Base-by-base conservation (phyloP, 148 eudicot species). In the Nepenthes gracilis region DNA sequence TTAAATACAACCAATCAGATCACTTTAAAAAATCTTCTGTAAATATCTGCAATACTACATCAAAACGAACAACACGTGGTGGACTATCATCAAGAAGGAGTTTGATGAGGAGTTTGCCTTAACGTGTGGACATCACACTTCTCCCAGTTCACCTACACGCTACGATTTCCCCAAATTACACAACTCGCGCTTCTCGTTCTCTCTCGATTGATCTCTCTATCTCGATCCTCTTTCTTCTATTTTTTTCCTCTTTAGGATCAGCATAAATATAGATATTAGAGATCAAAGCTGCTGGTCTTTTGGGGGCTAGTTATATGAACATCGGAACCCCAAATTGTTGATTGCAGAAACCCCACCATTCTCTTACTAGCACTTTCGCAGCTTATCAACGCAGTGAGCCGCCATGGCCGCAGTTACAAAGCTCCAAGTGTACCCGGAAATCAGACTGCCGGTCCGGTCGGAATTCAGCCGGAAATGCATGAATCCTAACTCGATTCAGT, bases 111-210 rank as follows among this genome's bases (percentile, higher is more conserved):
- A 0, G 61, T 73, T 73, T 75, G 71, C 83, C 32, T 43, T 76
- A 88, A 86, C 98, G 98, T 88, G 96, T 88, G 98, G 98, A 68
- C 83, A 78, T 88, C 98, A 82, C 98, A 76, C 91, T 82, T 64
- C 58, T 69, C 69, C 54, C 51, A 60, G 49, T 50, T 12, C 67
- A n/a, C 55, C 36, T 13, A 36, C 55, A 59, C 37, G 38, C 57
- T 36, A 13, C 34, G 5, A 33, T 36, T 33, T 40, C n/a, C 49
- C 12, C 11, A 13, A 56, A 64, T 71, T 60, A 62, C 43, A 58
- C 54, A 6, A 49, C 45, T n/a, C 37, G 14, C 23, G 7, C 61
- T 48, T 51, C 35, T 51, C 15, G 15, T 10, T 10, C 57, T 52
- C 54, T 37, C 45, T 43, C 66, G 14, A 14, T 33, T 33, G 8